Base-by-base conservation (phyloP, 495 filamentous ascomycete genomes). In the Extremus antarcticus region DNA sequence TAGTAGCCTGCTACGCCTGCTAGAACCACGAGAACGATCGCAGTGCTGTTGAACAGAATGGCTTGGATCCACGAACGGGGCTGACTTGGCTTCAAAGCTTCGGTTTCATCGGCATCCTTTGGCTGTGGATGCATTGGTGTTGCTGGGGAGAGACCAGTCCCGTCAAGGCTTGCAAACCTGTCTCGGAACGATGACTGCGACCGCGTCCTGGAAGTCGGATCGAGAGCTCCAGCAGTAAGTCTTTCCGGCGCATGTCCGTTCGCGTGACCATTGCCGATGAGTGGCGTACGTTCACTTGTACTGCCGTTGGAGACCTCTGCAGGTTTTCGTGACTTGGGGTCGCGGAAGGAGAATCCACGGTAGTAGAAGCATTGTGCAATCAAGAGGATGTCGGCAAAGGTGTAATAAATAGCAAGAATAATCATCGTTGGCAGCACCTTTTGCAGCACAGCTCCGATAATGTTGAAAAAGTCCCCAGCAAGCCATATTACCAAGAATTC, bases 371-470 rank as follows among this genome's bases (percentile, higher is more conserved):
- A 94, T 69, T 98, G 92, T 1, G 70, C 74, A 0, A 98, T 72
- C 0, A 98, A 75, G 1, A 95, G 87, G 21, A 96, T 77, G 65
- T 97, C 92, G 51, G 92, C 91, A 23, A 95, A 72, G 21, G 91
- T 95, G 68, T 98, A 48, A 25, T 98, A 98, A 0, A 96, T 76
- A 0, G 92, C 92, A 23, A 98, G 74, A 43, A 96, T 96, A 47
- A 87, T 81, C 92, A 98, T 98, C 0, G 92, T 98, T 4, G 92
- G 91, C 35, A 97, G 70, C 8, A 98, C 91, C 20, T 88, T 87
- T 65, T 98, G 92, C n/a, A 96, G 61, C 2, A 95, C 79, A 16
- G 89, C 87, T 3, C 92, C 92, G 2, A 95, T 76, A 48, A 98
- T 90, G 65, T 98, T 98, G 74, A 95, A 98, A 41, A 97, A 80